These are phyloP conservation scores for Soucietia sequanensis DNA, from an alignment of 805 yeast genomes.

Conservation along the genomic window DNA sequence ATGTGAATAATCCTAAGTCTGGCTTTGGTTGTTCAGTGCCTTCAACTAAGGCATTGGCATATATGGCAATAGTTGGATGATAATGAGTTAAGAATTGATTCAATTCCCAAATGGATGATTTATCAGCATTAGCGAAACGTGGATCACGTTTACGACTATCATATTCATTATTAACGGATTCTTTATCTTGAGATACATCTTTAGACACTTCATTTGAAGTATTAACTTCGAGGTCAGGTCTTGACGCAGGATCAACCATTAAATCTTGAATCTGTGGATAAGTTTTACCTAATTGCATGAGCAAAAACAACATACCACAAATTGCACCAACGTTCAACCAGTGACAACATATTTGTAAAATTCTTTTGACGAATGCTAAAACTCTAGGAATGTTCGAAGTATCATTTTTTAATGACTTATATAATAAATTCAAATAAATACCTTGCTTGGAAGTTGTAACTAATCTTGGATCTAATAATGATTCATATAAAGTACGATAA, in stretches of 20 bases:
- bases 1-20: conserved; percentile 83
- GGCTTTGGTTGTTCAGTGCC: conserved; percentile 66
- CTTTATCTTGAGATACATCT: conserved; percentile 17
- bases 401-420: conserved; percentile 79
- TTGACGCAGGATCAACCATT: conserved; percentile 47
- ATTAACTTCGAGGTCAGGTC: conserved; percentile 45
- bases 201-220: conserved; percentile 21
- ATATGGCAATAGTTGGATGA: conserved; percentile 88
- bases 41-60: conserved; percentile 64
- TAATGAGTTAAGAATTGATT: conserved; percentile 71
- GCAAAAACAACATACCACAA: conserved; percentile 74
- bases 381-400: conserved; percentile 55
- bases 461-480: conserved; percentile 80
- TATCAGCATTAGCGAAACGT: conserved; percentile 79
- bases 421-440: conserved; percentile 81
- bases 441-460: conserved; percentile 89
- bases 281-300: conserved; percentile 64
- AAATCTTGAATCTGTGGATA: conserved; percentile 68
- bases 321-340: conserved; percentile 90
- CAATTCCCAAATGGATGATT: conserved; percentile 85
- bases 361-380: conserved; percentile 86
- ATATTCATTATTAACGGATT: conserved; percentile 36
- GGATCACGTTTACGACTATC: conserved; percentile 94
- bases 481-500: conserved; percentile 86
- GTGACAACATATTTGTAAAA: conserved; percentile 77